Conservation (phyloP, 768 basidiomycete species). For the Phaffia tasmanica region DNA sequence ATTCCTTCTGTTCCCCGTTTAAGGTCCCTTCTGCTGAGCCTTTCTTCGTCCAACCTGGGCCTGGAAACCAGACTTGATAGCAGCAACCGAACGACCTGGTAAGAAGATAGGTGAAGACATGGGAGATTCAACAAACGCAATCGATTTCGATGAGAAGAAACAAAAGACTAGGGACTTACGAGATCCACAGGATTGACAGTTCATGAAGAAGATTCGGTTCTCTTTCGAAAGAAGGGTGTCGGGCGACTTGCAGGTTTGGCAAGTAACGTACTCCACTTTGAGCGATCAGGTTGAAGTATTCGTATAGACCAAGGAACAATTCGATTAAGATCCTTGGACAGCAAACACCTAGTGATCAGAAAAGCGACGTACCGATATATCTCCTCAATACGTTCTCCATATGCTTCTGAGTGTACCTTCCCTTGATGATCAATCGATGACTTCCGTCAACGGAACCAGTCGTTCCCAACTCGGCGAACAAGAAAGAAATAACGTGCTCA, state of each 20-base stretch:
- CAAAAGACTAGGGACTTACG: slow-evolving; percentile 28
- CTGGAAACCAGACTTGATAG: slow-evolving; percentile 98
- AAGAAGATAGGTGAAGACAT: slow-evolving; percentile 30
- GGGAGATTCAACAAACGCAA: background rate
- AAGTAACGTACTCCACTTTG: slow-evolving; percentile 92
- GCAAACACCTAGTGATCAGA: background rate
- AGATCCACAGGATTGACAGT: slow-evolving; percentile 39
- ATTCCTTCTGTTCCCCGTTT: too few relatives aligned
- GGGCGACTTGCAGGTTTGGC: slow-evolving; percentile 98
- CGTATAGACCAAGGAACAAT: background rate
- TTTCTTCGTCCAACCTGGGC: slow-evolving; percentile 49
- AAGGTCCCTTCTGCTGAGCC: slow-evolving; percentile 12
- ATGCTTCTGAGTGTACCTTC: slow-evolving; percentile 96
- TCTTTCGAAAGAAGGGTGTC: slow-evolving; percentile 95
- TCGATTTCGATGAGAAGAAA: background rate
- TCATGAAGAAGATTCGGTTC: slow-evolving; percentile 90
- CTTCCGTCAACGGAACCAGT: slow-evolving; percentile 89
- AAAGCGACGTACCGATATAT: slow-evolving; percentile 67
- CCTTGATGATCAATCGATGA: slow-evolving; percentile 87
- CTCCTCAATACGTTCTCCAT: slow-evolving; percentile 91
- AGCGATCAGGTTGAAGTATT: slow-evolving; percentile 12
- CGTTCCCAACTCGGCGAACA: slow-evolving; percentile 97
- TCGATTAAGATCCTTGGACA: background rate
- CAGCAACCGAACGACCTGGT: slow-evolving; percentile 72
- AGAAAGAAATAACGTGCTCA: slow-evolving; percentile 92